A percentile compares a stretch with the other conserved stretches of the same genome.
Conservation (phyloP, 306 rosid species). For the Prunus fruticosa region DNA sequence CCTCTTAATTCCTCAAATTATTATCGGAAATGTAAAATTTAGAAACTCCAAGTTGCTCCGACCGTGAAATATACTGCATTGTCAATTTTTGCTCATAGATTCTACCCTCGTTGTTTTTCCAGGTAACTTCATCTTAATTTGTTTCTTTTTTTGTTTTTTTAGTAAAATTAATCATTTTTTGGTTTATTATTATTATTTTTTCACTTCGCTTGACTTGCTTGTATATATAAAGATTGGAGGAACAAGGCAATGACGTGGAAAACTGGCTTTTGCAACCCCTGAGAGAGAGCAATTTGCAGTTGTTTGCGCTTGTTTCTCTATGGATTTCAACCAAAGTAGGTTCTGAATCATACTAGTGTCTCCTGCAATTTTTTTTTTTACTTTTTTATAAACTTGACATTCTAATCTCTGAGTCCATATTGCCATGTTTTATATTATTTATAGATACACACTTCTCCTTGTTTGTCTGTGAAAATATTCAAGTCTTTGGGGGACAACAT, state of each 20-base stretch:
- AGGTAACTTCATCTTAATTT: constrained; percentile 23
- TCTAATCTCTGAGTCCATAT: background rate
- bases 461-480: constrained; percentile 45
- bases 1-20: background rate
- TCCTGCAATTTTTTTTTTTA: background rate
- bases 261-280: constrained; percentile 68
- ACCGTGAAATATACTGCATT: constrained; percentile 71
- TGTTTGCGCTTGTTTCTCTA: constrained; percentile 73
- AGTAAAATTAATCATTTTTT: background rate
- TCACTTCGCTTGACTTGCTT: background rate
- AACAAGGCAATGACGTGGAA: constrained; percentile 13
- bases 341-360: background rate
- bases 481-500: constrained; percentile 58
- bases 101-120: constrained; percentile 41
- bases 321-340: constrained; percentile 89
- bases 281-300: constrained; percentile 66
- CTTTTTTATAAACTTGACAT: background rate
- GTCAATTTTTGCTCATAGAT: constrained; percentile 67
- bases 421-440: background rate
- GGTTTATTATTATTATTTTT: background rate
- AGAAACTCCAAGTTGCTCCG: constrained; percentile 53
- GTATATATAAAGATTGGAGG: constrained; percentile 26
- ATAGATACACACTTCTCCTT: constrained; percentile 60
- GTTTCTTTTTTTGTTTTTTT: background rate
- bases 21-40: background rate